Conservation (phyloP, 2,329 filamentous ascomycete genomes). For the Neofusicoccum cordaticola region DNA sequence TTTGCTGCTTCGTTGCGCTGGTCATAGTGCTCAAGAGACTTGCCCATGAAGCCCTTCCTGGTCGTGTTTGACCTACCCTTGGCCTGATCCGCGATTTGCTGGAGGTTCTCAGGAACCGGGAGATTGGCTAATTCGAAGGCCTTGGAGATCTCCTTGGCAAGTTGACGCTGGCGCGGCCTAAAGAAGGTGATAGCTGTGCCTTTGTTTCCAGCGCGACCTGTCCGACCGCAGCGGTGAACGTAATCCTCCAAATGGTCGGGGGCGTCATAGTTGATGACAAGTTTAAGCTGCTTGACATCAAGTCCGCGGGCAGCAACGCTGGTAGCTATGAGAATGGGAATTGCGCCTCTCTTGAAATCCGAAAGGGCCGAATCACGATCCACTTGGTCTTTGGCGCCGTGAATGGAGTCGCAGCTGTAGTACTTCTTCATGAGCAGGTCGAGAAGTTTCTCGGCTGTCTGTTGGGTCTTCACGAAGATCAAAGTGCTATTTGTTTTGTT, state of each 20-base stretch:
- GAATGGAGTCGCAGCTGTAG: slow-evolving; percentile 89
- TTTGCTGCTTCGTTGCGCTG: slow-evolving; percentile 86
- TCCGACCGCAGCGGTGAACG: slow-evolving; percentile 89
- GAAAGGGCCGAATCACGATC: slow-evolving; percentile 89
- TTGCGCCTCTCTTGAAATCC: slow-evolving; percentile 88
- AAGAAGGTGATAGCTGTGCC: slow-evolving; percentile 94
- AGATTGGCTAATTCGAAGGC: slow-evolving; percentile 91
- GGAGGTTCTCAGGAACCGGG: slow-evolving; percentile 68
- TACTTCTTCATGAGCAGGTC: slow-evolving; percentile 78
- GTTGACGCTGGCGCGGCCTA: slow-evolving; percentile 87
- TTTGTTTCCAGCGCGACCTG: slow-evolving; percentile 88
- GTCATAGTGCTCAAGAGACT: slow-evolving; percentile 87
- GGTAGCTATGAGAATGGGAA: slow-evolving; percentile 88
- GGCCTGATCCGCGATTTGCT: slow-evolving; percentile 70
- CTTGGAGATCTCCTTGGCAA: slow-evolving; percentile 82
- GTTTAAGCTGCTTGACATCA: slow-evolving; percentile 92
- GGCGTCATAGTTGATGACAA: slow-evolving; percentile 93
- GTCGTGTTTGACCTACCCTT: slow-evolving; percentile 84
- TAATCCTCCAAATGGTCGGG: slow-evolving; percentile 96
- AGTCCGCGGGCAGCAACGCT: slow-evolving; percentile 92
- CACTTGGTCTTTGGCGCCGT: slow-evolving; percentile 89
- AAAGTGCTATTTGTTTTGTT: slow-evolving; percentile 50
- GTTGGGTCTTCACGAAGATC: slow-evolving; percentile 89
- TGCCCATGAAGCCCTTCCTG: slow-evolving; percentile 87
- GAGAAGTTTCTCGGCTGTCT: slow-evolving; percentile 78